phyloP scores from a whole-genome alignment of 2,329 filamentous ascomycete genomes.

The Chrysoporthe puriensis region DNA sequence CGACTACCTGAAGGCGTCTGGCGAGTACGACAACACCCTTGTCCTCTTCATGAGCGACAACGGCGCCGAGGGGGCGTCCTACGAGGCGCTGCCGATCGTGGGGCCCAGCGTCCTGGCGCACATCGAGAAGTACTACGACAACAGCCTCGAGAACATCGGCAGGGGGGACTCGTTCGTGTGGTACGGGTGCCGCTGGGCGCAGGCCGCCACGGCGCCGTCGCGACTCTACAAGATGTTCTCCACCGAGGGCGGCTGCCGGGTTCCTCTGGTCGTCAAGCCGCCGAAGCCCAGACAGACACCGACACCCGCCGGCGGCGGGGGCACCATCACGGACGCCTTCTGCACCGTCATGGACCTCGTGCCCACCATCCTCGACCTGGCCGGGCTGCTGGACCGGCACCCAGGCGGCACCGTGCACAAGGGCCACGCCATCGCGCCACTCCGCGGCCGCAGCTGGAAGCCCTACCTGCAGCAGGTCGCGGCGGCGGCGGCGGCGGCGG shows the following conservation, averaged over 20 bases:
- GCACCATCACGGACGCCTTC: slow-evolving; percentile 49
- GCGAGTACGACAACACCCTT: slow-evolving; percentile 56
- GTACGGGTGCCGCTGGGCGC: slow-evolving; percentile 62
- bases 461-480: slow-evolving; percentile 35
- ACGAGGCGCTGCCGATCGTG: slow-evolving; percentile 62
- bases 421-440: slow-evolving; percentile 38
- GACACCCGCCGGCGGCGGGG: slow-evolving; percentile 19
- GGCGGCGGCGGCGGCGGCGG: slow-evolving; percentile 27
- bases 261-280: slow-evolving; percentile 47
- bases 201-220: slow-evolving; percentile 43
- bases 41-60: slow-evolving; percentile 45
- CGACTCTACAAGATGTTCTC: slow-evolving; percentile 45
- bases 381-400: slow-evolving; percentile 33
- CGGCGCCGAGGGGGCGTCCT: slow-evolving; percentile 61
- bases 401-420: slow-evolving; percentile 29
- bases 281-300: slow-evolving; percentile 9
- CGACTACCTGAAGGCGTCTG: slow-evolving; percentile 52
- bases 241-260: slow-evolving; percentile 54
- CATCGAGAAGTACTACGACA: slow-evolving; percentile 61
- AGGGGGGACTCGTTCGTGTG: slow-evolving; percentile 61
- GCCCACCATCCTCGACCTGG: slow-evolving; percentile 52
- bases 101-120: slow-evolving; percentile 55
- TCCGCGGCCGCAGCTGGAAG: slow-evolving; percentile 42
- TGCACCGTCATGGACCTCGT: slow-evolving; percentile 56
- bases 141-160: slow-evolving; percentile 55